A percentile compares a stretch with the other conserved stretches of the same genome.
Conservation (phyloP, 306 rosid species). For the Cucumis cinereus region DNA sequence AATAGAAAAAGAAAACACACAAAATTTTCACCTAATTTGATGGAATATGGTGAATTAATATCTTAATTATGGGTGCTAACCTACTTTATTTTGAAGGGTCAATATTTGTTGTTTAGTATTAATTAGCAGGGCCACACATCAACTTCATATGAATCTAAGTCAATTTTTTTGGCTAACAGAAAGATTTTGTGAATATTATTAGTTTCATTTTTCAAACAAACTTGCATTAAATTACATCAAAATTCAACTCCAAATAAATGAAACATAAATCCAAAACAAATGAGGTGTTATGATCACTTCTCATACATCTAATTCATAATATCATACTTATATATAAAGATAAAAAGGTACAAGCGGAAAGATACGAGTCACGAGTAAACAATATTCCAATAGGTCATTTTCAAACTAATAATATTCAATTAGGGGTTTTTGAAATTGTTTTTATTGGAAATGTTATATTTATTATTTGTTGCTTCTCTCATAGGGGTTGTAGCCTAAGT, state of each 20-base stretch:
- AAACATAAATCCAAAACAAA: not conserved
- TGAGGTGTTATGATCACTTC: not conserved
- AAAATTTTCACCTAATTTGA: too few relatives aligned
- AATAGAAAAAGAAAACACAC: too few relatives aligned
- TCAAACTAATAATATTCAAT: not conserved
- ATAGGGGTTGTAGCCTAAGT: not conserved
- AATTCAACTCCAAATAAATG: not conserved
- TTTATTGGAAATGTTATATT: not conserved
- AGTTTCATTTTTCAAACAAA: not conserved
- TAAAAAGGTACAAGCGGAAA: not conserved
- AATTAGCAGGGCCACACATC: not conserved
- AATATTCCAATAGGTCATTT: not conserved
- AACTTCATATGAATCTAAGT: not conserved
- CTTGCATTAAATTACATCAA: not conserved
- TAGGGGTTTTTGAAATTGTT: not conserved
- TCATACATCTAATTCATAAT: not conserved
- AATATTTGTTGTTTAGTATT: not conserved
- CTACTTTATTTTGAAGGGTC: not conserved
- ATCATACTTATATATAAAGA: not conserved
- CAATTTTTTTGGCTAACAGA: not conserved
- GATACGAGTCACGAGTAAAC: not conserved
- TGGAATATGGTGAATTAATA: not conserved
- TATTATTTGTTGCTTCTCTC: not conserved
- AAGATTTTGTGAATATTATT: not conserved
- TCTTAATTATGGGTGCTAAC: not conserved